Evolutionary conservation across 352 stramenopile genomes (phyloP), one percentile per base, ranked within the genome.

Genomic region (Globisporangium middletonii): DNA sequence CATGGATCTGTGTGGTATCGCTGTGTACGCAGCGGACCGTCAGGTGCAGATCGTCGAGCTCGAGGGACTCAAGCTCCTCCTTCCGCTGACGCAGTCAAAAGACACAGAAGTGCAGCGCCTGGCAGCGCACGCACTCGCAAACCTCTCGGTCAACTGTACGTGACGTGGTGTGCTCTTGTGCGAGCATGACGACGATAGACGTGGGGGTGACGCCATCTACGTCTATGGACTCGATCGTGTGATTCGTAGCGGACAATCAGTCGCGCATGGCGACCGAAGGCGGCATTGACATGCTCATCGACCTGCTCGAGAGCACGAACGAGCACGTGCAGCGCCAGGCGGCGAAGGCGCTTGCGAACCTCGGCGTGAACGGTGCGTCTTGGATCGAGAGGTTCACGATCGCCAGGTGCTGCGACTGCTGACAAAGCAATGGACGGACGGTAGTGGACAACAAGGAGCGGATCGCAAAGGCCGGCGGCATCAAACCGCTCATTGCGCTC

Each of bases 1-100:
- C 33, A 38, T 11, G 33, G 12, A 2, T 2, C 13, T 12, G 45
- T 23, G 19, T 63, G 26, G 26, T 11, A 46, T 38, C 33, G 8
- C 12, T 8, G 33, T 38, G 12, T 65, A 45, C 49, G 6, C 18
- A 97, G 88, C 90, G n/a, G 87, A 96, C 53, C 70, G 92, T 44
- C 91, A 98, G 72, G 84, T 92, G 50, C 90, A 97, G 64, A 98
- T 98, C 55, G 93, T 98, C 45, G 81, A 97, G 61, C 75, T 97
- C 53, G 91, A 96, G 55, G 93, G 93, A 4, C 72, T 98, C 59
- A 76, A 97, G 67, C 75, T 98, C 57, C 67, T 98, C 56, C 72
- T 98, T 47, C 93, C 93, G 28, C 79, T 98, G 48, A 97, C 92
- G 38, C 77, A 96, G 63, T 97, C 88, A 26, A 92, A 76, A 48